Evolutionary conservation across 2,329 filamentous ascomycete species (phyloP), one percentile per base, ranked within the genome.

Genomic region (Diplodia seriata): DNA sequence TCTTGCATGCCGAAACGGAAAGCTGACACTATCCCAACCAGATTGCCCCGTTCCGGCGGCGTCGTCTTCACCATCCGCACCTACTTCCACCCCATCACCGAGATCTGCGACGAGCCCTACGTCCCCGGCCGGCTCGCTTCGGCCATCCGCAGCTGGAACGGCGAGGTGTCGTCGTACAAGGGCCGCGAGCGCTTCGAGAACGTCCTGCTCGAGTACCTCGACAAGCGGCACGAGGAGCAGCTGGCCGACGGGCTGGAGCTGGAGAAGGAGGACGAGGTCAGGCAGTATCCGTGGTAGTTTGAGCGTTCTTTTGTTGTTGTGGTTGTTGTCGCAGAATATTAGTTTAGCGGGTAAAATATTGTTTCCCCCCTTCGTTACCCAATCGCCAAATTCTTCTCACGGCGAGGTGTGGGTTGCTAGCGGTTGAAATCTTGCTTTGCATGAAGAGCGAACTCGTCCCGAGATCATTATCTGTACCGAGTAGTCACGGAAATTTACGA

Each of bases 61-160:
- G 79, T 84, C 11, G 86, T 90, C 3, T 94, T 94, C 73, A 94
- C 91, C 0, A 92, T 94, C 62, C 82, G 91, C 14, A 94, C 91
- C 0, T 94, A 94, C 76, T 93, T 94, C 74, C 86, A 89, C 69
- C 90, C 90, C 0, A 79, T 94, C 36, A 89, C 84, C 0, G 87
- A 89, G 18, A 85, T 94, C 68, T 88, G 81, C 0, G 77, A 87
- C 75, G 91, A 94, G 79, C 86, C 89, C 20, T 91, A 91, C 76
- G 91, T 96, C 0, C 92, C 92, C 0, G 92, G 92, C 0, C 79
- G 92, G 40, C 77, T 96, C 73, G 92, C 92, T 2, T 92, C 90
- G 72, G 92, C 91, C 5, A 81, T 96, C 4, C 82, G 92, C 49
- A 94, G 91, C 76, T 95, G 92, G 92, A 91, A 90, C 0, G 87